Base-by-base conservation (phyloP, 2,329 filamentous ascomycete genomes). In the Colletotrichum tamarilloi region DNA sequence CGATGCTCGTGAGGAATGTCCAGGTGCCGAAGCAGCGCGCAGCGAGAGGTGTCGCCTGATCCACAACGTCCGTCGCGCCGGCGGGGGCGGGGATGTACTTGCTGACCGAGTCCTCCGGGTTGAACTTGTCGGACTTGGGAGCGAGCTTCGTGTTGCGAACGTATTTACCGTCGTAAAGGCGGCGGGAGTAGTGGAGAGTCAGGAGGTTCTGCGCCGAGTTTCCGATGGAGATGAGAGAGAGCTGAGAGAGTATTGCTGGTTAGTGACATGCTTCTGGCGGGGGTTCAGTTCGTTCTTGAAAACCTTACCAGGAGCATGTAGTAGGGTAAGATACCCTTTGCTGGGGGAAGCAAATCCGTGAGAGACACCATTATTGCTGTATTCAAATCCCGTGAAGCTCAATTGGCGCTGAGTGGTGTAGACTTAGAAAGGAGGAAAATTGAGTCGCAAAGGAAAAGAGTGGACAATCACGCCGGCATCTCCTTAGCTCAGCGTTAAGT, bases 201-300 rank as follows among this genome's bases (percentile, higher is more conserved):
- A 86, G 79, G 84, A 97, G 97, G 80, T 94, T 91, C 86, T 98
- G 95, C 59, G 97, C 81, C 46, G 92, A 93, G 87, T 99, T 99
- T 79, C 91, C 92, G 72, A 97, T 87, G 35, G 96, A 95, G 70
- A 97, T 89, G 69, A 95, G 80, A 69, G 95, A 95, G 80, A 97
- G 89, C 96, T 98, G 76, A 30, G 4, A 19, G 32, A 16, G 32
- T 22, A 38, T 4, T 4, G 32, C 2, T 35, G 16, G 42, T 73
- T 28, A 73, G 66, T 32, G 12, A 24, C 22, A 30, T 14, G 24
- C 8, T 62, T 1, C 30, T 19, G n/a, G 55, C 8, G 46, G 30
- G 35, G 42, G 32, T 32, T 5, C 32, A 24, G 3, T 38, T 30
- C 3, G 26, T n/a, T 22, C 28, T 28, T 9, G 24, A 14, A 7